Base-by-base conservation (phyloP, 805 yeast genomes). In the Tetrapisispora nanseiensis region DNA sequence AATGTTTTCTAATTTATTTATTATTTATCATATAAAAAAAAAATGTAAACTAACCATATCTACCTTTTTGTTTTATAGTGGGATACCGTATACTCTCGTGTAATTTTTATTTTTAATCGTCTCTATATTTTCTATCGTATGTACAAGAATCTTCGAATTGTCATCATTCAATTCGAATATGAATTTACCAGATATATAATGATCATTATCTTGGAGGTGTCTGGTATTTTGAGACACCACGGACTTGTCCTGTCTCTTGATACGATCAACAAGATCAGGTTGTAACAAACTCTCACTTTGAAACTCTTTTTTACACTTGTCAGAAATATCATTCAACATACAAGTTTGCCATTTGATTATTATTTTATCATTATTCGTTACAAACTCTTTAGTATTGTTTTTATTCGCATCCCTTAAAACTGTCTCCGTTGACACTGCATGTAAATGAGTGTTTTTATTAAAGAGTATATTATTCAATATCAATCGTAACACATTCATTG, bases 101-200 rank as follows among this genome's bases (percentile, higher is more conserved):
- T 63, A 62, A 22, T 40, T 23, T 13, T 15, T 33, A 34, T 58
- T 69, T 51, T 79, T 83, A 20, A 75, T 59, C 34, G 80, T 66
- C 46, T 80, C 80, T 43, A 82, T 68, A 50, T 78, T 72, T 50
- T 82, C 90, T 26, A 82, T 69, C 2, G 83, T 78, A 54, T 81
- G 85, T 5, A 77, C 84, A 6, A 67, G 36, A 27, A 82, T 74
- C 46, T 66, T 56, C 44, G 74, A 70, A 54, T 79, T 78, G n/a
- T 65, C 62, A 20, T 69, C 69, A 51, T 71, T 75, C 44, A 82
- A 65, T 52, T 82, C 89, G 54, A 81, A 81, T 7, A 80, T 68
- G 51, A 82, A 82, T 3, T 78, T 57, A 1, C 89, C 90, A 28
- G 62, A 44, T 3, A 50, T 44, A 24, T 37, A 42, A 15, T 48